phyloP scores from a whole-genome alignment of 345 rosid species.

The Eutrema japonicum region DNA sequence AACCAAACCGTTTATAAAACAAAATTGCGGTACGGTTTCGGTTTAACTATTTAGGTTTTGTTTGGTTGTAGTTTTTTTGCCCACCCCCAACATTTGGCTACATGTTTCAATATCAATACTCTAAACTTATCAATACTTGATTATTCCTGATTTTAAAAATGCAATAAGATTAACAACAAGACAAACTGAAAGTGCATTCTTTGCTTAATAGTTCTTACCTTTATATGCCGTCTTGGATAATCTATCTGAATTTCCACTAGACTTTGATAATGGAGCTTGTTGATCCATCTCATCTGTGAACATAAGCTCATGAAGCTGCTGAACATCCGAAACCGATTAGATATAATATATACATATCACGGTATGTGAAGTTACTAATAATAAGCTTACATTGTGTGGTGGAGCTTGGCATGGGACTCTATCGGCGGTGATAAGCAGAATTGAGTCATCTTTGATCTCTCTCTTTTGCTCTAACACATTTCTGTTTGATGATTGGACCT shows the following conservation, averaged over 20 bases:
- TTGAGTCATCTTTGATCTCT: constrained; percentile 47
- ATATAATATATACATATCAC: constrained; percentile 7
- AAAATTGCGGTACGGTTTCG: too few species aligned
- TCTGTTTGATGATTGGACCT: constrained; percentile 37
- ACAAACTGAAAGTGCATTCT: constrained; percentile 2
- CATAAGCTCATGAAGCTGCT: constrained; percentile 46
- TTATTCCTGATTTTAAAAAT: not conserved
- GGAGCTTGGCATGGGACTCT: constrained; percentile 44
- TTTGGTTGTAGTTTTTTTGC: too few species aligned
- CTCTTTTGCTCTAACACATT: constrained; percentile 37
- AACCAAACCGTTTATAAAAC: too few species aligned
- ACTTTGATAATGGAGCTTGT: constrained; percentile 30
- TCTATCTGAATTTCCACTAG: not conserved
- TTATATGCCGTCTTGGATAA: constrained; percentile 2
- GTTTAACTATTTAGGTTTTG: too few species aligned
- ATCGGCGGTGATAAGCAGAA: constrained; percentile 32
- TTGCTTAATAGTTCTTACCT: constrained; percentile 12
- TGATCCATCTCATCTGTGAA: constrained; percentile 43
- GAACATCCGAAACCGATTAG: constrained; percentile 1
- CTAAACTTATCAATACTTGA: not conserved
- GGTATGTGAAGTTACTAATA: constrained; percentile 15
- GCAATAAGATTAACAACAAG: constrained; percentile 6
- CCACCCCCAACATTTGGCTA: not conserved
- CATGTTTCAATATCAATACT: not conserved
- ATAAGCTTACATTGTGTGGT: constrained; percentile 54